phyloP scores from a whole-genome alignment of 164 flowering plant species.

The Nymphaea colorata region DNA sequence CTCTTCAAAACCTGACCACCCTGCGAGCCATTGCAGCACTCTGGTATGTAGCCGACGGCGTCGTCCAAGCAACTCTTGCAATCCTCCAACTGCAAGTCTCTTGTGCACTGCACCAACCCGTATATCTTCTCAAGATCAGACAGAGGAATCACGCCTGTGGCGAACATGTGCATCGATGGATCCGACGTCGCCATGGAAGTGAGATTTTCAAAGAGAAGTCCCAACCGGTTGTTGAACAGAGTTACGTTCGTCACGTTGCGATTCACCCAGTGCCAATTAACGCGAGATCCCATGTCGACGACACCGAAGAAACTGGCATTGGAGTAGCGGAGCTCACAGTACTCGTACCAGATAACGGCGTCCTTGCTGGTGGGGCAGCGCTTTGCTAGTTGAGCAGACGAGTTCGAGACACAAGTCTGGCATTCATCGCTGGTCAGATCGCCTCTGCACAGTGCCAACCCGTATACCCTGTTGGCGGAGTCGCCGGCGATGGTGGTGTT shows the following conservation, averaged over 20 bases:
- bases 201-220: conserved; percentile 2
- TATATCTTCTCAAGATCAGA: conserved; percentile 2
- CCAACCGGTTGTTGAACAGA: background rate
- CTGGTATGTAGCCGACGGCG: conserved; percentile 4
- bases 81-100: conserved; percentile 3
- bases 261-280: background rate
- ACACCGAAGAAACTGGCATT: background rate
- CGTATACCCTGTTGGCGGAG: conserved; percentile 12
- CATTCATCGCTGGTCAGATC: conserved; percentile 12
- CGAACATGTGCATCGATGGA: conserved; percentile 9
- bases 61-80: conserved; percentile 14
- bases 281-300: conserved; percentile 2
- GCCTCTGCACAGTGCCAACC: conserved; percentile 24
- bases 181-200: background rate
- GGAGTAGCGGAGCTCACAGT: conserved; percentile 16
- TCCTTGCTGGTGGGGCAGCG: conserved; percentile 7
- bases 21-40: conserved; percentile 2
- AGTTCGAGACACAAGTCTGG: conserved; percentile 8
- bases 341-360: conserved; percentile 15
- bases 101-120: conserved; percentile 21
- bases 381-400: conserved; percentile 3
- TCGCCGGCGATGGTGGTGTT: conserved; percentile 13
- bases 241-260: conserved; percentile 2
- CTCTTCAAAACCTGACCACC: conserved; percentile 12
- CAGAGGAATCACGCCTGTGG: conserved; percentile 2